Conservation (phyloP, 2,329 filamentous ascomycete species). For the Aspergillus sp. region DNA sequence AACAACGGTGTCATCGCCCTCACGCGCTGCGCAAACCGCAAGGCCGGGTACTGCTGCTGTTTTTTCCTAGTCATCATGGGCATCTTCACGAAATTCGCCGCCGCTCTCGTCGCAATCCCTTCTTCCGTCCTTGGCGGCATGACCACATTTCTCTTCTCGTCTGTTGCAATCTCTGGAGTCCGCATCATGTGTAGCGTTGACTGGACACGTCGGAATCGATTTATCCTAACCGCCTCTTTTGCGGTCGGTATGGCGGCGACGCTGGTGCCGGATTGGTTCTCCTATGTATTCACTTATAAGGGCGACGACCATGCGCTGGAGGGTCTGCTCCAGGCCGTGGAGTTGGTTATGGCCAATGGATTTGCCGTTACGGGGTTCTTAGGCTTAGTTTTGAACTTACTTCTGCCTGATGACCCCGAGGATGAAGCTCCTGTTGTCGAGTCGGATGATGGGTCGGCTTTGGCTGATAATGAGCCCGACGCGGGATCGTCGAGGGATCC, state of each 20-base stretch:
- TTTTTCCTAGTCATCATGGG: slow-evolving; percentile 69
- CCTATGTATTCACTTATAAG: slow-evolving; percentile 46
- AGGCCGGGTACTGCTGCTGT: slow-evolving; percentile 65
- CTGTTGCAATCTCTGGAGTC: slow-evolving; percentile 65
- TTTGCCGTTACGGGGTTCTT: slow-evolving; percentile 68
- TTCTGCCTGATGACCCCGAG: slow-evolving; percentile 73
- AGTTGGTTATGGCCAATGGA: slow-evolving; percentile 67
- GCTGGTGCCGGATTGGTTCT: slow-evolving; percentile 49
- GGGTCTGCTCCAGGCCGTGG: slow-evolving; percentile 51
- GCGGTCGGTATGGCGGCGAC: slow-evolving; percentile 59
- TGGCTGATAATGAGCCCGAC: slow-evolving; percentile 9
- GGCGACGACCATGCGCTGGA: slow-evolving; percentile 69
- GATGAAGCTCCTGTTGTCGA: slow-evolving; percentile 49
- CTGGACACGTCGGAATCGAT: slow-evolving; percentile 65
- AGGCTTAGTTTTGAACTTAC: slow-evolving; percentile 70
- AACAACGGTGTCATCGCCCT: slow-evolving; percentile 70
- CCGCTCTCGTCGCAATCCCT: slow-evolving; percentile 66
- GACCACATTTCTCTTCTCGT: slow-evolving; percentile 66
- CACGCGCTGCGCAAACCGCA: slow-evolving; percentile 67
- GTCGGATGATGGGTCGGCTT: slow-evolving; percentile 23
- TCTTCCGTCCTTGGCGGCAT: slow-evolving; percentile 47
- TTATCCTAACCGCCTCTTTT: slow-evolving; percentile 63
- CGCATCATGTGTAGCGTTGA: slow-evolving; percentile 63
- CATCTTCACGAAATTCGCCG: slow-evolving; percentile 69
- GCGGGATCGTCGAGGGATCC: not conserved